Evolutionary conservation across 192 early-diverging fungal genomes (phyloP), one percentile per base, ranked within the genome.

Genomic region (Cetraspora pellucida): DNA sequence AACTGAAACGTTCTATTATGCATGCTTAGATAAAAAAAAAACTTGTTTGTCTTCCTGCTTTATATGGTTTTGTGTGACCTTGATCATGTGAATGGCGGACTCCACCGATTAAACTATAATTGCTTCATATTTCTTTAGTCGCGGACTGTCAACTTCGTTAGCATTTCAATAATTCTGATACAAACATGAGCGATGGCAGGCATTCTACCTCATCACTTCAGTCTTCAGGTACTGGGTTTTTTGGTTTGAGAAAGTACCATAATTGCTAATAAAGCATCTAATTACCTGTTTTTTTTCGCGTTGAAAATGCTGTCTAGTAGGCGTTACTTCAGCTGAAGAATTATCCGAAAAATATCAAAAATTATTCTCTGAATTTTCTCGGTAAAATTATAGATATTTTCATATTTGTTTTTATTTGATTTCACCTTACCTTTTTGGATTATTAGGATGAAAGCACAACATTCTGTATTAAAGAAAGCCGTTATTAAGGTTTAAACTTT

Each of bases 371-470:
- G 85, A 88, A 77, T 87, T 83, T 76, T 85, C 85, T 50, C 72
- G 81, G 88, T 89, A 84, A 73, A 47, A 43, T 21, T 45, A 46
- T 25, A 30, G 13, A 17, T 50, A 44, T 30, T 16, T 17, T 25
- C 3, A 2, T 30, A 31, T 17, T 7, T 16, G 46, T 61, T 21
- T 1, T 44, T 14, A 43, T 10, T 14, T 44, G 57, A 43, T 16
- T 23, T 61, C n/a, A 10, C 8, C 60, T 61, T 13, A 50, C 21
- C 13, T 6, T 47, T n/a, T 13, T 16, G n/a, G 44, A 44, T 31
- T 17, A 7, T 23, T 64, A 87, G 86, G 27, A 84, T 89, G 54
- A 89, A 89, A 60, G 88, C 88, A 23, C 88, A 88, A 67, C 88
- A 89, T 75, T 77, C 84, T 1, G 83, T 89, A 13, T 69, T 89